These are phyloP conservation scores for Tolypocladium inflatum DNA, from an alignment of 2,329 filamentous ascomycete species.

Conservation along the genomic window DNA sequence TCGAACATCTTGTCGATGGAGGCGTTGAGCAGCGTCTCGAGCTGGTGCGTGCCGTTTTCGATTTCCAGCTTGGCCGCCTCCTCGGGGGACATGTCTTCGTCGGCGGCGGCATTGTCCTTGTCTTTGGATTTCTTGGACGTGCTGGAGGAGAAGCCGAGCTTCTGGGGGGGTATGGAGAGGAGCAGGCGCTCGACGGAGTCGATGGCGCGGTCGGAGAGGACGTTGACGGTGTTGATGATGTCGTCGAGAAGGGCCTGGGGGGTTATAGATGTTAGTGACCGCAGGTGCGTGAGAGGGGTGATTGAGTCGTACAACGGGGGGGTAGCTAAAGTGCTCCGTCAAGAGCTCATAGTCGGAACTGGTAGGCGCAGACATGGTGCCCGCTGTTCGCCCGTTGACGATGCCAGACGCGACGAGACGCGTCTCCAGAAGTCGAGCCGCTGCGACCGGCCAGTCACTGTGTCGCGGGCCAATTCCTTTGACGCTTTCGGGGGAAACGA, in stretches of 20 bases:
- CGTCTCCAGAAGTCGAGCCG: background rate
- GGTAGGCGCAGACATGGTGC: slow-evolving; percentile 22
- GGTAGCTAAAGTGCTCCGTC: slow-evolving; percentile 93
- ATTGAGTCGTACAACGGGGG: slow-evolving; percentile 62
- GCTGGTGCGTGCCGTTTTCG: slow-evolving; percentile 76
- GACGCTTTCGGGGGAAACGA: background rate
- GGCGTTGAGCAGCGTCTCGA: slow-evolving; percentile 72
- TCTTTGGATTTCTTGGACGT: slow-evolving; percentile 8
- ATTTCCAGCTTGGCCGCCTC: slow-evolving; percentile 55
- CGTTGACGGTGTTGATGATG: slow-evolving; percentile 94
- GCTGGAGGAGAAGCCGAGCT: slow-evolving; percentile 65
- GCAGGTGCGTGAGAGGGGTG: background rate
- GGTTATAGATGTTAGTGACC: background rate
- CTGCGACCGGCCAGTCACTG: background rate
- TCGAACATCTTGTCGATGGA: slow-evolving; percentile 81
- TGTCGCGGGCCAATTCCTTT: background rate
- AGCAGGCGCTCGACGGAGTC: slow-evolving; percentile 81
- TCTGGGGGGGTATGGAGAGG: slow-evolving; percentile 59
- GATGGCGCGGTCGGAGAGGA: slow-evolving; percentile 81
- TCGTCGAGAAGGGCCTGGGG: slow-evolving; percentile 84
- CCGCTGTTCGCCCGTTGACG: background rate
- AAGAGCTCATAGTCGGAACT: slow-evolving; percentile 57
- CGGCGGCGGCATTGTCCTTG: slow-evolving; percentile 13
- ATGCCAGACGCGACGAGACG: slow-evolving; percentile 10
- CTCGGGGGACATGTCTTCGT: slow-evolving; percentile 15